Percentiles rank a stretch among this genome's conserved stretches.
Evolutionary conservation across 106 monocot species (phyloP).

Genomic region (Ottelia alismoides): DNA sequence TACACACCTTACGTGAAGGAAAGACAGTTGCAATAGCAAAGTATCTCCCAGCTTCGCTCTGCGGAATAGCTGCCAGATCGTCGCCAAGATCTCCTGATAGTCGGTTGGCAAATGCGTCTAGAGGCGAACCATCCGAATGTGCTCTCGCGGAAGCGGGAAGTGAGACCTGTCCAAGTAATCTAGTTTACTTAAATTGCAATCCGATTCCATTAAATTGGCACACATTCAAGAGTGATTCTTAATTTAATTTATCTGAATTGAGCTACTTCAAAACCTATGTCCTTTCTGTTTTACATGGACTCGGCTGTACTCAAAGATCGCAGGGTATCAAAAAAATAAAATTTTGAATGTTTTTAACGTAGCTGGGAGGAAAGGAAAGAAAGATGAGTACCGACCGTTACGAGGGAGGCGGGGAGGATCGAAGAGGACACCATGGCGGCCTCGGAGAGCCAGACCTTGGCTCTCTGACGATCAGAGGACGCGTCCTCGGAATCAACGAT

Average conservation of each 20-base stretch:
- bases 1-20: slow-evolving; percentile 46
- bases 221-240: no score
- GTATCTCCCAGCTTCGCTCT: slow-evolving; percentile 26
- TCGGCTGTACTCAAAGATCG: no score
- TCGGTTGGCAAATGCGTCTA: slow-evolving; percentile 24
- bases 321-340: no score
- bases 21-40: slow-evolving; percentile 57
- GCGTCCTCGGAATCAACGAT: slow-evolving; percentile 26
- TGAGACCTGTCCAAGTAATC: slow-evolving; percentile 61
- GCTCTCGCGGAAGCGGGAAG: slow-evolving; percentile 16
- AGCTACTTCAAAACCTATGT: no score
- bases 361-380: background rate
- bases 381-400: slow-evolving; percentile 60
- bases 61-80: slow-evolving; percentile 12
- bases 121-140: slow-evolving; percentile 12
- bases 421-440: slow-evolving; percentile 33
- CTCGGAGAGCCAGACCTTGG: slow-evolving; percentile 58
- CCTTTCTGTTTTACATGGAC: no score
- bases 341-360: no score
- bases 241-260: no score
- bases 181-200: no score
- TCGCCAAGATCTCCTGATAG: slow-evolving; percentile 17
- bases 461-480: slow-evolving; percentile 6
- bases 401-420: slow-evolving; percentile 28
- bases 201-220: no score